phyloP scores from a whole-genome alignment of 2,329 filamentous ascomycete genomes.

The Ilyonectria mors-panacis region DNA sequence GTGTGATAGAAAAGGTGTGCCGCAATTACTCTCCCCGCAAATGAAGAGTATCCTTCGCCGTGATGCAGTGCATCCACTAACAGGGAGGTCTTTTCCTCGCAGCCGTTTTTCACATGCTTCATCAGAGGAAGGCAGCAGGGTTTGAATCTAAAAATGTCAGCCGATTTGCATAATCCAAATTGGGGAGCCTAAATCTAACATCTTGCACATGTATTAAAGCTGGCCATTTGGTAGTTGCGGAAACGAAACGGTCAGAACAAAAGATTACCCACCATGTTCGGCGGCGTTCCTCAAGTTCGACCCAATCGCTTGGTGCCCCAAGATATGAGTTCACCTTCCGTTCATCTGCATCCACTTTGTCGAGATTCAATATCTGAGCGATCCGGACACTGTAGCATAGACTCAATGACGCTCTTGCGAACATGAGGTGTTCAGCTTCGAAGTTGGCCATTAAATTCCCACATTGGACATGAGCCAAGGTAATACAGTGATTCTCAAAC shows the following conservation, averaged over 20 bases:
- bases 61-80: constrained; percentile 66
- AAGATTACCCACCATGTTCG: constrained; percentile 88
- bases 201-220: constrained; percentile 74
- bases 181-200: too few species aligned
- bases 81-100: constrained; percentile 71
- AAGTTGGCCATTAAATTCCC: constrained; percentile 81
- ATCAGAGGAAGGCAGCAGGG: constrained; percentile 81
- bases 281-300: constrained; percentile 79
- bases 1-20: constrained; percentile 84
- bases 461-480: constrained; percentile 80
- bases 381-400: constrained; percentile 78
- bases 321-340: constrained; percentile 61
- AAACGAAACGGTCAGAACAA: constrained; percentile 83
- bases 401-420: constrained; percentile 87
- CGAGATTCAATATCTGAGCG: constrained; percentile 84
- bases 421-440: constrained; percentile 86
- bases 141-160: constrained; percentile 68
- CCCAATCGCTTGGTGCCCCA: constrained; percentile 72
- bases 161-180: too few species aligned
- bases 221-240: constrained; percentile 90
- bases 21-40: constrained; percentile 79
- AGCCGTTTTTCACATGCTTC: constrained; percentile 78
- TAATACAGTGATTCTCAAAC: constrained; percentile 52
- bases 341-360: constrained; percentile 76
- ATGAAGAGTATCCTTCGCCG: constrained; percentile 68